Conservation (phyloP, 306 rosid genomes). For the Gleditsia sinensis region DNA sequence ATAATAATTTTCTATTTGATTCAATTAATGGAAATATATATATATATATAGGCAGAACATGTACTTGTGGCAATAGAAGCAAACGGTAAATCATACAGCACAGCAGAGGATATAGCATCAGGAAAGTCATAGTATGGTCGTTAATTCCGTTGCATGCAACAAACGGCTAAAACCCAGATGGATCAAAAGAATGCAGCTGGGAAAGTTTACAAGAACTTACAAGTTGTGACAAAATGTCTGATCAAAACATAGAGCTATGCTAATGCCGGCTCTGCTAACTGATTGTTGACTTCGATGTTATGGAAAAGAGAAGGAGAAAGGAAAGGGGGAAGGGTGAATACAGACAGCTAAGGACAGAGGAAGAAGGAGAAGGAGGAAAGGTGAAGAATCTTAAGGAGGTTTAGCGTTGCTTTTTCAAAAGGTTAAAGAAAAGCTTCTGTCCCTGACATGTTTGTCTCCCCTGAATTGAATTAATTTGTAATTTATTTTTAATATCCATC, state of each 20-base stretch:
- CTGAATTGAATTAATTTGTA: slow-evolving; percentile 41
- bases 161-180: slow-evolving; percentile 31
- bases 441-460: slow-evolving; percentile 66
- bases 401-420: slow-evolving; percentile 58
- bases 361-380: neutral
- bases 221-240: slow-evolving; percentile 24
- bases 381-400: slow-evolving; percentile 53
- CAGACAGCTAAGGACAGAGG: neutral
- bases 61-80: slow-evolving; percentile 4
- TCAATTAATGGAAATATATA: neutral
- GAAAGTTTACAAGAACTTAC: slow-evolving; percentile 41
- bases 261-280: neutral
- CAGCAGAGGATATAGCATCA: slow-evolving; percentile 13
- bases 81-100: slow-evolving; percentile 11
- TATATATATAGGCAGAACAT: neutral
- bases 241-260: slow-evolving; percentile 38
- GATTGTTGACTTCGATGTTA: neutral
- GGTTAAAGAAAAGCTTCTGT: slow-evolving; percentile 36
- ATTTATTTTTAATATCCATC: slow-evolving; percentile 23
- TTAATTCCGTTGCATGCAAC: slow-evolving; percentile 39
- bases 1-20: slow-evolving; percentile 11
- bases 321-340: neutral
- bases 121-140: slow-evolving; percentile 16
- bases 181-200: slow-evolving; percentile 35
- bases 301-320: slow-evolving; percentile 21